Base-by-base conservation (phyloP, 2,329 filamentous ascomycete species). In the Ceratocystiopsis minuta region DNA sequence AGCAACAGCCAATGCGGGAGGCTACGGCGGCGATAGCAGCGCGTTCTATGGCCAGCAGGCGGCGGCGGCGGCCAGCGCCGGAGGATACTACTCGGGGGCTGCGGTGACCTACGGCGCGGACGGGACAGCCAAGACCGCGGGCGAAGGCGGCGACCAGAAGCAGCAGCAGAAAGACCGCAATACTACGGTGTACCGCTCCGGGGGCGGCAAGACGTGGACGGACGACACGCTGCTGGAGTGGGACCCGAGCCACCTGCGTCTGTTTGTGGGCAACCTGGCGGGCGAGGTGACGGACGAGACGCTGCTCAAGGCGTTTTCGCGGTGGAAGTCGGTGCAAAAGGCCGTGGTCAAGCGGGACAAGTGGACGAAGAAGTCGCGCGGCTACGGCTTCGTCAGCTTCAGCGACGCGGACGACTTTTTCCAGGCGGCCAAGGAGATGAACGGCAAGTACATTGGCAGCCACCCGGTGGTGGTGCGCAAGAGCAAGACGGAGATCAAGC, bases 391-490 rank as follows among this genome's bases (percentile, higher is more conserved):
- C 55, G 87, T 98, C 43, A 90, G 84, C 60, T 96, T 98, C 62
- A 80, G 78, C 53, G 83, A 95, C 55, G 83, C 86, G 28, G 90
- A 98, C 58, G 87, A 95, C 55, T 96, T 92, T 58, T 96, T 98
- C 67, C 76, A 84, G 53, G 88, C 90, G 2, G 88, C 86, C 53
- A 86, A 90, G 63, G 88, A 96, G 64, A 96, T 96, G 90, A 83
- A 95, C 54, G 87, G 87, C 52, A 96, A 98, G 64, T 98, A 98
- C 61, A 96, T 98, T 56, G 88, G 93, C 53, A 95, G 86, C 57
- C 90, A 96, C 59, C 90, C 90, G 0, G 83, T 95, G 24, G 66
- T 83, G 20, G 72, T 96, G 50, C 78, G 82, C 59, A 83, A 90
- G 58, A 85, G 83, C 50, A 93, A 80, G 51, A 94, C 88, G 6